Evolutionary conservation across 2,329 filamentous ascomycete species (phyloP).

Genomic region (Diaporthe sp.): DNA sequence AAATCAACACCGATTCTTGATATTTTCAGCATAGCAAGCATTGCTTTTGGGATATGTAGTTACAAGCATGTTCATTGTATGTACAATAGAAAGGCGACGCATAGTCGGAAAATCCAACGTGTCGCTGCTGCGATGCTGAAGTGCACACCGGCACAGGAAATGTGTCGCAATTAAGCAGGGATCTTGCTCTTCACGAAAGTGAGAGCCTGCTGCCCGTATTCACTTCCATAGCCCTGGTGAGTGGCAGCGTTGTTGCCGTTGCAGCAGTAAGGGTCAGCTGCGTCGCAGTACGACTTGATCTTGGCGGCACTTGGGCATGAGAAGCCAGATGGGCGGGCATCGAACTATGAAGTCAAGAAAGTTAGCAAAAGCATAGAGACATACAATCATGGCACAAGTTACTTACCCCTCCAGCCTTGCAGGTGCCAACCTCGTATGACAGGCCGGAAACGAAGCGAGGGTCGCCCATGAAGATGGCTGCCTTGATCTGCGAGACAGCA

Average conservation of each 20-base stretch:
- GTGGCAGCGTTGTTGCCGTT: slow-evolving; percentile 67
- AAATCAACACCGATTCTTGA: neutral
- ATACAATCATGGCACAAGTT: neutral
- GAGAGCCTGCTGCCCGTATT: slow-evolving; percentile 69
- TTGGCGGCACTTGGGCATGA: slow-evolving; percentile 65
- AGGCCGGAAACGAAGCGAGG: slow-evolving; percentile 68
- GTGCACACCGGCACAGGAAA: neutral
- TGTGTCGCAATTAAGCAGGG: neutral
- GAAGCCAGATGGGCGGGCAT: slow-evolving; percentile 67
- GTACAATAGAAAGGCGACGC: slow-evolving; percentile 18
- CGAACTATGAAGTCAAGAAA: slow-evolving; percentile 59
- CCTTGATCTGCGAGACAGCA: slow-evolving; percentile 69
- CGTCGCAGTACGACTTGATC: slow-evolving; percentile 73
- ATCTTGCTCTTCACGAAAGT: slow-evolving; percentile 69
- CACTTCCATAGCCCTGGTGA: slow-evolving; percentile 70
- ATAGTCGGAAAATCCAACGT: neutral
- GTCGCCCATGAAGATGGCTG: slow-evolving; percentile 74
- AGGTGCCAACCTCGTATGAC: slow-evolving; percentile 74
- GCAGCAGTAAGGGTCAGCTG: slow-evolving; percentile 73
- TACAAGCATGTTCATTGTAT: slow-evolving; percentile 23
- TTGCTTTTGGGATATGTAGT: neutral
- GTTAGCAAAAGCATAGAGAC: neutral
- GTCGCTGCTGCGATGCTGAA: neutral
- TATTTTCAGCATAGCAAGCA: neutral
- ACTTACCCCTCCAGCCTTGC: slow-evolving; percentile 70